Percentiles rank a stretch among this genome's conserved stretches.
These are phyloP conservation scores for Russula earlei DNA, from an alignment of 768 basidiomycete species.

Conservation along the genomic window DNA sequence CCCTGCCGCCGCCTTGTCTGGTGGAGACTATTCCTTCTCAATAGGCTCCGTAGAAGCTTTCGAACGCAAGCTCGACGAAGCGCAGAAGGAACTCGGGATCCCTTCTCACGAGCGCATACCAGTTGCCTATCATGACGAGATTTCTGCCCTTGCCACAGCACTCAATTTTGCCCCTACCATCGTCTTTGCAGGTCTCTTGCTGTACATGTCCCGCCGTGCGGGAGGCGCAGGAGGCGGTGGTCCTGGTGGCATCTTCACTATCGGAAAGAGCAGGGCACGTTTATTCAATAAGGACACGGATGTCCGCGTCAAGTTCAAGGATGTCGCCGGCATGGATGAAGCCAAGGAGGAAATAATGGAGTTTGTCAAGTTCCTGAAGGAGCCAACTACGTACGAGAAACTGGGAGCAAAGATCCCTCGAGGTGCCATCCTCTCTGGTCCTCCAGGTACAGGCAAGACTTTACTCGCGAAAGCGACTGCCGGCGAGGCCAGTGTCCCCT, in stretches of 20 bases:
- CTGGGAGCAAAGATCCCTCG: slow-evolving; percentile 97
- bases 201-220: slow-evolving; percentile 76
- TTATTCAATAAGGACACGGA: slow-evolving; percentile 97
- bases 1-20: slow-evolving; percentile 41
- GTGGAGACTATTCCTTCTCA: slow-evolving; percentile 82
- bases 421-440: slow-evolving; percentile 89
- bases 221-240: slow-evolving; percentile 48
- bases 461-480: slow-evolving; percentile 97
- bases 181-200: slow-evolving; percentile 80
- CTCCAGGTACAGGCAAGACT: slow-evolving; percentile 98
- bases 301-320: slow-evolving; percentile 86
- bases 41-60: slow-evolving; percentile 97
- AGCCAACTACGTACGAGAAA: slow-evolving; percentile 88
- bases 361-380: slow-evolving; percentile 97
- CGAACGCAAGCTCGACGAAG: slow-evolving; percentile 89
- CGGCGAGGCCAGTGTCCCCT: slow-evolving; percentile 94
- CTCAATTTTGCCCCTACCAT: slow-evolving; percentile 94
- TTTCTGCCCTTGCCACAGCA: slow-evolving; percentile 70
- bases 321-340: slow-evolving; percentile 99
- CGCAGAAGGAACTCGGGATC: slow-evolving; percentile 86
- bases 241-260: slow-evolving; percentile 89
- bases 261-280: slow-evolving; percentile 91
- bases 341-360: slow-evolving; percentile 99
- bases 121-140: slow-evolving; percentile 93
- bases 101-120: slow-evolving; percentile 90